Conservation (phyloP, 1,284 basidiomycete genomes). For the Xerocomus amazonicus region DNA sequence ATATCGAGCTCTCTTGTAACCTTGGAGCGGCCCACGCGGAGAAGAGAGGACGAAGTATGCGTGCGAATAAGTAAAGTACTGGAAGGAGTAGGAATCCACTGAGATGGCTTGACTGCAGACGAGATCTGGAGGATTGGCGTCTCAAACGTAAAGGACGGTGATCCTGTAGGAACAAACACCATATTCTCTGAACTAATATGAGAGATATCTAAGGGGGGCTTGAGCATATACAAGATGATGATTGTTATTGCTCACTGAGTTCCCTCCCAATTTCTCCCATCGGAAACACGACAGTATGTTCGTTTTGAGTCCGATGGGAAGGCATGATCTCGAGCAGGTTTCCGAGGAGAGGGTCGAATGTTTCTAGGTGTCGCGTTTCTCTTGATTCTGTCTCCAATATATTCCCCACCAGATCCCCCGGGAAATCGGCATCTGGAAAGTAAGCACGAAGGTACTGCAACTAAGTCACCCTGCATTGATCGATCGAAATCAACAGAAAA, state of each 20-base stretch:
- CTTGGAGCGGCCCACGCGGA: slow-evolving; percentile 17
- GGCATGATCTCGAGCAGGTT: slow-evolving; percentile 46
- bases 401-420: slow-evolving; percentile 57
- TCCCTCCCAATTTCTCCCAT: slow-evolving; percentile 55
- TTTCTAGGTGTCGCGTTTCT: slow-evolving; percentile 31
- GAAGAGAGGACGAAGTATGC: slow-evolving; percentile 28
- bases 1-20: slow-evolving; percentile 36
- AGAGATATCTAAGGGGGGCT: slow-evolving; percentile 46
- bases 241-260: slow-evolving; percentile 48
- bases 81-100: slow-evolving; percentile 24
- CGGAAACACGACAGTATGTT: slow-evolving; percentile 51
- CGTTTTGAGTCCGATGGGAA: slow-evolving; percentile 26
- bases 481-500: background rate
- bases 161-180: slow-evolving; percentile 43
- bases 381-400: slow-evolving; percentile 47
- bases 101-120: slow-evolving; percentile 11
- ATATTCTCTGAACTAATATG: slow-evolving; percentile 34
- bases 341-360: slow-evolving; percentile 55
- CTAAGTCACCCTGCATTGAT: slow-evolving; percentile 35
- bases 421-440: slow-evolving; percentile 68
- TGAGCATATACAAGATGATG: slow-evolving; percentile 3
- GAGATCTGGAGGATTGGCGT: slow-evolving; percentile 35
- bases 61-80: slow-evolving; percentile 32
- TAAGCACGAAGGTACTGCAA: slow-evolving; percentile 64
- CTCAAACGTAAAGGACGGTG: slow-evolving; percentile 33